phyloP scores from a whole-genome alignment of 148 eudicot genomes.

The Beta vulgaris region DNA sequence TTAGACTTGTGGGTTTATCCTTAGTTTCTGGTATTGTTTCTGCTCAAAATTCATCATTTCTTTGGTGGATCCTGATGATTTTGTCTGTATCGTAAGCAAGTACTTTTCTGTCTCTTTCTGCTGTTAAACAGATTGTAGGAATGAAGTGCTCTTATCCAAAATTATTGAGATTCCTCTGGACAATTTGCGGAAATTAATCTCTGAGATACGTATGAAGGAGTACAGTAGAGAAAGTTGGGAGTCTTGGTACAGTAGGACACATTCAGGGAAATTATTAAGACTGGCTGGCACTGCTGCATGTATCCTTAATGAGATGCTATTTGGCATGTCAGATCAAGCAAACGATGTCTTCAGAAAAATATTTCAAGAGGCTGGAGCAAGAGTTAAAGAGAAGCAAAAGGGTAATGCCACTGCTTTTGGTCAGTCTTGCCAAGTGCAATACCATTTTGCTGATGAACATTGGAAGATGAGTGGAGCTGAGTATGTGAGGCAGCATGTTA shows the following conservation, averaged over 20 bases:
- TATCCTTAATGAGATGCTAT: slow-evolving; percentile 82
- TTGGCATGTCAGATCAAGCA: slow-evolving; percentile 73
- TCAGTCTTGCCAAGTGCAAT: slow-evolving; percentile 15
- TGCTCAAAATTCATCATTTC: neutral
- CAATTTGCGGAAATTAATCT: slow-evolving; percentile 60
- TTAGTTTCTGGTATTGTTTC: slow-evolving; percentile 55
- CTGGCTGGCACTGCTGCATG: slow-evolving; percentile 86
- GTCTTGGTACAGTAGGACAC: slow-evolving; percentile 70
- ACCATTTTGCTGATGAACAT: slow-evolving; percentile 22
- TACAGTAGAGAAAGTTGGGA: slow-evolving; percentile 69
- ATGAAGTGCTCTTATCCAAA: slow-evolving; percentile 56
- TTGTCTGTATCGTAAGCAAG: slow-evolving; percentile 10
- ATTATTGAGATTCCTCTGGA: slow-evolving; percentile 73
- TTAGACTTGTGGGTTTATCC: slow-evolving; percentile 75
- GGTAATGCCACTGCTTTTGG: slow-evolving; percentile 20
- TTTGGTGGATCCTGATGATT: slow-evolving; percentile 3
- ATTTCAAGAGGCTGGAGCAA: slow-evolving; percentile 39
- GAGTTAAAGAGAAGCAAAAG: slow-evolving; percentile 26
- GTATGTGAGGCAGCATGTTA: slow-evolving; percentile 44
- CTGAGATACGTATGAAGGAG: slow-evolving; percentile 65
- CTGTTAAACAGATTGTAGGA: slow-evolving; percentile 47
- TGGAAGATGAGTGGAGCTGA: slow-evolving; percentile 42
- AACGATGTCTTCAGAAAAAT: slow-evolving; percentile 38
- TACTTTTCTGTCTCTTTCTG: slow-evolving; percentile 1
- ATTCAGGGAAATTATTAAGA: slow-evolving; percentile 72